Evolutionary conservation across 768 basidiomycete genomes (phyloP), one percentile per base, ranked within the genome.

Genomic region (Dioszegia aurantiaca): DNA sequence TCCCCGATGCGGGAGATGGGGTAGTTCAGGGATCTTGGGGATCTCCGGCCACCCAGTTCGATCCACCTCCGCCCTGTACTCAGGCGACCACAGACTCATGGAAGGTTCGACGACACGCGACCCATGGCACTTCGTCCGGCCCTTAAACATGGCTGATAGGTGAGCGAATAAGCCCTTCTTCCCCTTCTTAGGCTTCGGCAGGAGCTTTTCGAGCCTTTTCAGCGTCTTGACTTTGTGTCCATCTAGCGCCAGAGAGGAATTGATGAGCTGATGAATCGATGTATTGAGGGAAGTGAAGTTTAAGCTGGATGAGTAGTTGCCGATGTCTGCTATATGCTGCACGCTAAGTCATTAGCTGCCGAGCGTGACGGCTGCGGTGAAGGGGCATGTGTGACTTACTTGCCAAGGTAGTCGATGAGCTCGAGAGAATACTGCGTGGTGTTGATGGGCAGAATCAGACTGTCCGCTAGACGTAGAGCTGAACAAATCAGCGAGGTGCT

Each of bases 391-490:
- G n/a, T n/a, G n/a, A n/a, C 82, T 65, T 68, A 84, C 85, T 80
- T 79, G 48, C 81, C 69, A 2, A 85, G 78, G 68, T 87, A 86
- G 19, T 63, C 67, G 45, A 74, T 79, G 23, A 87, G 79, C 69
- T 88, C 82, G 33, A 79, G 70, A 0, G 85, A 74, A 63, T 87
- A 86, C 70, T 86, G 83, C 0, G 85, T 87, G 8, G 85, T 86
- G 70, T 87, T 87, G 61, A 87, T 73, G 0, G 86, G 86, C 21
- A 87, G 77, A 19, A 86, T 69, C 43, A 85, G 71, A 21, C 81
- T 77, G 55, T 83, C 81, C 3, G 83, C 78, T 3, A 86, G 56
- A 37, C 85, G 80, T n/a, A 87, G 69, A 4, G 80, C 64, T 67
- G n/a, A 27, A 19, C 4, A 14, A 17, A 21, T 54, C 44, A 62